Evolutionary conservation across 2,329 filamentous ascomycete genomes (phyloP), one percentile per base, ranked within the genome.

Genomic region (Claviceps fusiformis): DNA sequence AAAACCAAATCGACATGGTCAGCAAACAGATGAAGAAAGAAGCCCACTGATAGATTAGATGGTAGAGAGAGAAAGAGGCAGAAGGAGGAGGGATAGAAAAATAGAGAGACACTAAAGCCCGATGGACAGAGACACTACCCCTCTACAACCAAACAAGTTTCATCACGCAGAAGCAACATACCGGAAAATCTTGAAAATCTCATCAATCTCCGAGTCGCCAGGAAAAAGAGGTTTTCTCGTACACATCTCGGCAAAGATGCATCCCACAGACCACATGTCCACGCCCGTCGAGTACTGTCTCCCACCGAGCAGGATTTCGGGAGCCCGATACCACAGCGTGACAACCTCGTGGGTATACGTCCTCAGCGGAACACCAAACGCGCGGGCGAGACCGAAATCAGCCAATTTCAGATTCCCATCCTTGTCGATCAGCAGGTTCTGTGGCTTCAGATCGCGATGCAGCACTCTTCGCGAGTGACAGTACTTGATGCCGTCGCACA

Each of bases 341-440:
- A 95, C 90, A 58, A 95, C 89, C 79, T 95, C 90, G 71, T 95
- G 90, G 52, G 91, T 95, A 71, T 95, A 95, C 53, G 90, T 95
- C 63, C 90, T 80, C 63, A 95, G 75, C 4, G 90, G 90, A 17
- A 95, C 90, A 70, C 90, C 90, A 67, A 95, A 95, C 6, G 91
- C 91, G 64, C 89, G 82, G 24, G 89, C 89, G 60, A 95, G 77
- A 69, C 89, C 89, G 64, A 95, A 95, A 78, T 95, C 89, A 29
- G 88, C 89, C 66, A 95, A 75, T 74, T 95, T 95, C 62, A 95
- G 77, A 71, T 95, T 95, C 56, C 89, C 89, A 13, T 95, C 86
- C 60, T 82, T 81, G 71, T 93, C 79, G 67, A 95, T 95, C 63
- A 95, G 77, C 64, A 95, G 73, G 68, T 95, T 95, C 76, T 95